A percentile compares a stretch with the other conserved stretches of the same genome.
phyloP scores from a whole-genome alignment of 2,329 filamentous ascomycete species.

The Fusarium tuaranense region DNA sequence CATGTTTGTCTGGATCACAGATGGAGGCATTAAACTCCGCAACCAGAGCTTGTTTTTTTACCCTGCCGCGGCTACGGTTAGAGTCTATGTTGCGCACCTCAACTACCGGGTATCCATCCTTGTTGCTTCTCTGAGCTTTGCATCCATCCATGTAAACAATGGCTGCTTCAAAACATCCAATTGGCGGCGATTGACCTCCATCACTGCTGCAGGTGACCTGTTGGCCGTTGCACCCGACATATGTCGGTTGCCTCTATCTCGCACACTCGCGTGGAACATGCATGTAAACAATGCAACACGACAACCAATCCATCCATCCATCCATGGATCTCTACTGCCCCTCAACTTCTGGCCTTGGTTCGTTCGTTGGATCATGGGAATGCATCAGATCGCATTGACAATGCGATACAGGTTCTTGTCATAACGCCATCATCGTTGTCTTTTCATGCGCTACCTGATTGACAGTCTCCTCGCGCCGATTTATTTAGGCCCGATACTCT shows the following conservation, averaged over 20 bases:
- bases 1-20: constrained; percentile 14
- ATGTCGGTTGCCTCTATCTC: constrained; percentile 24
- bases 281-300: constrained; percentile 34
- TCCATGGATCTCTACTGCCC: constrained; percentile 25
- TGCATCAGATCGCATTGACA: background rate
- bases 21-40: constrained; percentile 15
- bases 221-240: constrained; percentile 5
- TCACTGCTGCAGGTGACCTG: constrained; percentile 9
- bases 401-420: constrained; percentile 19
- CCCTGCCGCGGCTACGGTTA: background rate
- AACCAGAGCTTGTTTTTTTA: constrained; percentile 33
- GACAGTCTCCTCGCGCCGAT: constrained; percentile 43
- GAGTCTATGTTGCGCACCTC: constrained; percentile 13
- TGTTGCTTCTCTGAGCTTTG: constrained; percentile 5
- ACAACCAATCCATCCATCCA: constrained; percentile 18
- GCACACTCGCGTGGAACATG: constrained; percentile 12
- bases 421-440: constrained; percentile 7
- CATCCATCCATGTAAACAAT: constrained; percentile 33
- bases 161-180: constrained; percentile 2
- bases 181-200: constrained; percentile 22
- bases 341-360: constrained; percentile 12
- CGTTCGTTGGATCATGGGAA: constrained; percentile 10
- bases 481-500: constrained; percentile 39
- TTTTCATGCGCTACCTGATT: constrained; percentile 13
- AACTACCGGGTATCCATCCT: constrained; percentile 31